Evolutionary conservation across 257 asterid species (phyloP).

Genomic region (Solanum okadae): DNA sequence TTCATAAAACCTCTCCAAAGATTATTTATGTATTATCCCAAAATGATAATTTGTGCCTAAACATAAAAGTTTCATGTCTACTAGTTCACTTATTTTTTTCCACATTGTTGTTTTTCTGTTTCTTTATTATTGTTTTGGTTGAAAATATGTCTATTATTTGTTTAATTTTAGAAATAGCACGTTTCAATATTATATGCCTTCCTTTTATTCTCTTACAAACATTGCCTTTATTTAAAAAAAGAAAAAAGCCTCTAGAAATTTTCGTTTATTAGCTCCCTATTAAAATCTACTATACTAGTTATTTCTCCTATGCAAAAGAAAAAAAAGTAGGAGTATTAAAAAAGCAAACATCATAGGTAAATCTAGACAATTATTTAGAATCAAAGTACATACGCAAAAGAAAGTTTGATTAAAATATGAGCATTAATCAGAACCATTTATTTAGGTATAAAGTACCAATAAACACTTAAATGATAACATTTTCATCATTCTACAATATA

Average conservation of each 20-base stretch:
- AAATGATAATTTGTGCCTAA: neutral
- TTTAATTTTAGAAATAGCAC: neutral
- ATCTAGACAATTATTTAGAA: neutral
- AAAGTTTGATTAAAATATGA: neutral
- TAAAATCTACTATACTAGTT: too few relatives aligned
- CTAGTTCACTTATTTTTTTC: neutral
- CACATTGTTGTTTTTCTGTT: neutral
- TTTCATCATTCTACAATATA: neutral
- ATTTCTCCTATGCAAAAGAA: too few relatives aligned
- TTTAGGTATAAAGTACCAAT: neutral
- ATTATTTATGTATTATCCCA: too few relatives aligned
- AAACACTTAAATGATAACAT: neutral
- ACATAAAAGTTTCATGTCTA: neutral
- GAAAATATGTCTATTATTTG: neutral
- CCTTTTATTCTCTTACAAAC: neutral
- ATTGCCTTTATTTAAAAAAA: neutral
- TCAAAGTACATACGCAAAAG: neutral
- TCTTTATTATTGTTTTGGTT: neutral
- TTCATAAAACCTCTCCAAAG: too few relatives aligned
- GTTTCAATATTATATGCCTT: neutral
- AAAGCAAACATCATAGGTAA: neutral
- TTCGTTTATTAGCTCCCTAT: neutral
- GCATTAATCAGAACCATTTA: neutral
- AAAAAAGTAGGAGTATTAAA: neutral
- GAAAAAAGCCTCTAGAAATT: neutral